Evolutionary conservation across 345 rosid species (phyloP), one percentile per base, ranked within the genome.

Genomic region (Hirschfeldia incana): DNA sequence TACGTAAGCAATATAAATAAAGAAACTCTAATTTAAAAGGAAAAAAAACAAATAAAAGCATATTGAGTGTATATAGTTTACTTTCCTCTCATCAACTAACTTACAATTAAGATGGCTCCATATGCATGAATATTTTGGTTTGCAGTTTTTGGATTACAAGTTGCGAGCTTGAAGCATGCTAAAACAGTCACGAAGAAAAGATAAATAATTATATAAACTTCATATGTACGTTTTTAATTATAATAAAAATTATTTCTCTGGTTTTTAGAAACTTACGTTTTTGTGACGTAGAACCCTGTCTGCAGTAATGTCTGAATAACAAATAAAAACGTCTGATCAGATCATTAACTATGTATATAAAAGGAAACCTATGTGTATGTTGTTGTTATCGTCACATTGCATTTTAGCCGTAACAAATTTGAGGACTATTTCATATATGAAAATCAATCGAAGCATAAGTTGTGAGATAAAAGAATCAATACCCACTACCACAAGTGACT

Each of bases 101-200:
- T 91, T 87, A 91, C 98, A n/a, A 90, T 85, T 78, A 91, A 86
- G 84, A 94, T 76, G 75, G 88, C 74, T 66, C 98, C 98, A 81
- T 94, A 80, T 88, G 21, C 21, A 21, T 21, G 21, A 21, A 21
- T 21, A 21, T 21, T 21, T 21, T 21, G 21, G 21, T 21, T 21
- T 21, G 21, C 21, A 21, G 21, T 21, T 21, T 21, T 21, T 21
- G 21, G 21, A 21, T 21, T 21, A 21, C 21, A 21, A 21, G 21
- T 21, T 21, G 21, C 21, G 21, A 21, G 21, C 21, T 21, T 21
- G 21, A 21, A 21, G 21, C 21, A 21, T 21, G 21, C 21, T 21
- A 21, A 21, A 21, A 21, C 21, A 21, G 21, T 21, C 21, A 21
- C 21, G 21, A 21, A 21, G 21, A 21, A 21, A 21, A 21, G 21